Percentiles rank a stretch among this genome's conserved stretches.
Conservation (phyloP, 805 yeast species). For the Monosporozyma aerobia region DNA sequence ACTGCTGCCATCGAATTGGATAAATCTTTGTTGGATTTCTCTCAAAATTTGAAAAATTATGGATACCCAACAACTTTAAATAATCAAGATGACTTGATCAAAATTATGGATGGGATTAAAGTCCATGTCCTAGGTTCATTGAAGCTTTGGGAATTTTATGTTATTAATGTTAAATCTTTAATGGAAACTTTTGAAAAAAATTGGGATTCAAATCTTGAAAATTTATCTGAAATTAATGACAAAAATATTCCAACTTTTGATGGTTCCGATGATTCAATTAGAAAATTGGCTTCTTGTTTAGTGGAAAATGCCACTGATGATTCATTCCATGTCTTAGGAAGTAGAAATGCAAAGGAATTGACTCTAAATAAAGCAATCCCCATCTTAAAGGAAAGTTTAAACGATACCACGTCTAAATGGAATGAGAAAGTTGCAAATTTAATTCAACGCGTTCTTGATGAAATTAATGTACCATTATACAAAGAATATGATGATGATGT, state of each 20-base stretch:
- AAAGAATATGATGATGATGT: conserved; percentile 67
- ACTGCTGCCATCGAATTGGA: conserved; percentile 80
- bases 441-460: conserved; percentile 56
- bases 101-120: conserved; percentile 59
- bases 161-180: conserved; percentile 44
- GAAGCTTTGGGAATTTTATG: conserved; percentile 84
- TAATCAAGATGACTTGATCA: conserved; percentile 44
- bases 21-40: conserved; percentile 53
- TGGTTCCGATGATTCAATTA: background rate
- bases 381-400: conserved; percentile 36
- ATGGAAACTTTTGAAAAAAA: conserved; percentile 31
- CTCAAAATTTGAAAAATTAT: conserved; percentile 43
- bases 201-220: conserved; percentile 26
- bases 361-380: conserved; percentile 43
- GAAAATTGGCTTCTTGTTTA: conserved; percentile 41
- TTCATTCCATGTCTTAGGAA: conserved; percentile 37
- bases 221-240: conserved; percentile 21
- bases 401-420: conserved; percentile 27
- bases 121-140: conserved; percentile 56
- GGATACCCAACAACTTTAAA: conserved; percentile 55
- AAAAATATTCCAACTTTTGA: conserved; percentile 31
- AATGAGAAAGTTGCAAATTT: conserved; percentile 22
- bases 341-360: conserved; percentile 46
- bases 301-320: conserved; percentile 30
- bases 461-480: conserved; percentile 67